Percentiles rank a stretch among this genome's conserved stretches.
Evolutionary conservation across 177 flowering plant genomes (phyloP).

Genomic region (Vitis hybrid): DNA sequence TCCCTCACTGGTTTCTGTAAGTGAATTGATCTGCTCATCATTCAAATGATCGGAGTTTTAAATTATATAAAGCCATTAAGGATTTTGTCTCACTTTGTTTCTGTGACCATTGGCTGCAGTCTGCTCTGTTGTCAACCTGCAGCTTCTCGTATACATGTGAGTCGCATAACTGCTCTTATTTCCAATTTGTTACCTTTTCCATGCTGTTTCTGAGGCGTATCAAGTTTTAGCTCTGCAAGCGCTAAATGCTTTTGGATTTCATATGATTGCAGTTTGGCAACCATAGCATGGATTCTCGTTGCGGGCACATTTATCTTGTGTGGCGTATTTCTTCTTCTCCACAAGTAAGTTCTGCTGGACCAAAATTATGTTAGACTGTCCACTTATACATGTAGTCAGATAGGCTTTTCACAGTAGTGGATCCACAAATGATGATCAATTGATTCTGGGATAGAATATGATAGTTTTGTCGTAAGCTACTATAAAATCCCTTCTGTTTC

Average conservation of each 20-base stretch:
- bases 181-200: background rate
- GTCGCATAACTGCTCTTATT: conserved; percentile 16
- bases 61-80: no score
- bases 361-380: background rate
- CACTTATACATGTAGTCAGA: no score
- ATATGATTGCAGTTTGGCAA: conserved; percentile 50
- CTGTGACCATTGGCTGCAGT: conserved; percentile 40
- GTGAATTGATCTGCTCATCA: conserved; percentile 1
- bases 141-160: conserved; percentile 56
- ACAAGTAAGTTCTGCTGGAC: conserved; percentile 54
- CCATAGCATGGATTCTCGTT: conserved; percentile 71
- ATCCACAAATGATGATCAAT: no score
- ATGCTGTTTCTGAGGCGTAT: background rate
- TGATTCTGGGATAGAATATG: no score
- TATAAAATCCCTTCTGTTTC: no score
- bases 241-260: conserved; percentile 12
- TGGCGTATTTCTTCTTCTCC: conserved; percentile 67
- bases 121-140: conserved; percentile 57
- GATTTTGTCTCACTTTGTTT: background rate
- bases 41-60: no score
- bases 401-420: no score
- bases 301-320: conserved; percentile 59
- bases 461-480: no score
- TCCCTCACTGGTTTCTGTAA: conserved; percentile 68
- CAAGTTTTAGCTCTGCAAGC: background rate